Evolutionary conservation across 108 stramenopile species (phyloP).

Genomic region (Chaetoceros tenuissimus): DNA sequence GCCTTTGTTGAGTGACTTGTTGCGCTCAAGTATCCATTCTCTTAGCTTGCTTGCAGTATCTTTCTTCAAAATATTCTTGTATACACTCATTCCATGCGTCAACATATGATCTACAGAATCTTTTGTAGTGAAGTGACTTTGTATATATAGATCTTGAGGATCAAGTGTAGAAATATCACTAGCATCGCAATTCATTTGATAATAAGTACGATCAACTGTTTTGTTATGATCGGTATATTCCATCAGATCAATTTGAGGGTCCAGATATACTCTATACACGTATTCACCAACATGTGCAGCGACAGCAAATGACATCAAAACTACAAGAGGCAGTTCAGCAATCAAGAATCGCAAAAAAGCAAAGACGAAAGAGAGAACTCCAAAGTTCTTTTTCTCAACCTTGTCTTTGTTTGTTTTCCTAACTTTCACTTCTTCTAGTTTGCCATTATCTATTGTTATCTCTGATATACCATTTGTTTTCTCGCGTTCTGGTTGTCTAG

Average conservation of each 20-base stretch:
- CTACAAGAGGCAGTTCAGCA: slow-evolving; percentile 1
- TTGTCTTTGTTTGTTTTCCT: too few relatives aligned
- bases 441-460: too few relatives aligned
- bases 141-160: slow-evolving; percentile 5
- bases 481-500: too few relatives aligned
- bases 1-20: slow-evolving; percentile 5
- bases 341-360: neutral
- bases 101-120: slow-evolving; percentile 4
- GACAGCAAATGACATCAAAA: slow-evolving; percentile 2
- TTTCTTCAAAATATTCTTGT: slow-evolving; percentile 1
- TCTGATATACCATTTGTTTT: too few relatives aligned
- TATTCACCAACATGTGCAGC: neutral
- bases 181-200: slow-evolving; percentile 1
- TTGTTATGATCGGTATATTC: neutral
- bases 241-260: slow-evolving; percentile 5
- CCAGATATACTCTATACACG: slow-evolving; percentile 9
- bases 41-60: slow-evolving; percentile 7
- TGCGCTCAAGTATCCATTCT: slow-evolving; percentile 5
- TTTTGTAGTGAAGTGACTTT: neutral
- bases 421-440: too few relatives aligned
- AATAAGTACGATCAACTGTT: slow-evolving; percentile 5
- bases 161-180: slow-evolving; percentile 2
- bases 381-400: neutral
- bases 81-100: slow-evolving; percentile 8
- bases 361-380: neutral